These are phyloP conservation scores for Stephania cephalantha DNA, from an alignment of 164 flowering plant species.

Conservation along the genomic window DNA sequence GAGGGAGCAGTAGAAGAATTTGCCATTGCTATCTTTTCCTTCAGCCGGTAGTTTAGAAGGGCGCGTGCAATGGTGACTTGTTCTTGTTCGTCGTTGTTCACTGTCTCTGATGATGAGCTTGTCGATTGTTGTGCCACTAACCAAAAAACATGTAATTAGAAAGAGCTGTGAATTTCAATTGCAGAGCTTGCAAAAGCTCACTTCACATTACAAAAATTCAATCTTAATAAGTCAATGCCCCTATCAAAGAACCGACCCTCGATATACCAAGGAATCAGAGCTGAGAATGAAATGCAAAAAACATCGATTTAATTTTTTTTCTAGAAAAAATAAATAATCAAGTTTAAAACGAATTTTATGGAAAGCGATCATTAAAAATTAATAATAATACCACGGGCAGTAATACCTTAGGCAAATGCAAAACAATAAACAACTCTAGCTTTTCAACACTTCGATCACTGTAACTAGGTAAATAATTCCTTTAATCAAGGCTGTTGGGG, in stretches of 20 bases:
- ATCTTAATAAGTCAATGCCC: not conserved
- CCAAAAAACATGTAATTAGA: slow-evolving; percentile 6
- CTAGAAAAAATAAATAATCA: too few relatives aligned
- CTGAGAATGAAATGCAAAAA: too few relatives aligned
- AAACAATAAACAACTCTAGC: too few relatives aligned
- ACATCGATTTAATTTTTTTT: too few relatives aligned
- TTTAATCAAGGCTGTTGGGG: not conserved
- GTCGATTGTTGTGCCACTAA: slow-evolving; percentile 75
- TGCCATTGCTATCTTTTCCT: slow-evolving; percentile 55
- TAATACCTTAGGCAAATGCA: too few relatives aligned
- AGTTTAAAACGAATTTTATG: too few relatives aligned
- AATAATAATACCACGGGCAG: too few relatives aligned
- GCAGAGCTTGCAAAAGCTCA: not conserved
- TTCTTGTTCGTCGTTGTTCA: slow-evolving; percentile 77
- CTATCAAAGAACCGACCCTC: not conserved
- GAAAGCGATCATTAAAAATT: too few relatives aligned
- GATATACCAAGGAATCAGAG: not conserved
- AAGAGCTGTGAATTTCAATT: not conserved
- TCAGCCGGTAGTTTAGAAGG: slow-evolving; percentile 54
- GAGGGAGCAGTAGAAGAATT: slow-evolving; percentile 32
- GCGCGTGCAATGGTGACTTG: slow-evolving; percentile 91
- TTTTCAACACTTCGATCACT: too few relatives aligned
- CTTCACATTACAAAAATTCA: not conserved
- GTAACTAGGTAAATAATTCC: not conserved
- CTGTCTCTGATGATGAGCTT: slow-evolving; percentile 58